Percentiles rank a stretch among this genome's conserved stretches.
phyloP scores from a whole-genome alignment of 805 yeast genomes.

The Wickerhamomyces canadensis region DNA sequence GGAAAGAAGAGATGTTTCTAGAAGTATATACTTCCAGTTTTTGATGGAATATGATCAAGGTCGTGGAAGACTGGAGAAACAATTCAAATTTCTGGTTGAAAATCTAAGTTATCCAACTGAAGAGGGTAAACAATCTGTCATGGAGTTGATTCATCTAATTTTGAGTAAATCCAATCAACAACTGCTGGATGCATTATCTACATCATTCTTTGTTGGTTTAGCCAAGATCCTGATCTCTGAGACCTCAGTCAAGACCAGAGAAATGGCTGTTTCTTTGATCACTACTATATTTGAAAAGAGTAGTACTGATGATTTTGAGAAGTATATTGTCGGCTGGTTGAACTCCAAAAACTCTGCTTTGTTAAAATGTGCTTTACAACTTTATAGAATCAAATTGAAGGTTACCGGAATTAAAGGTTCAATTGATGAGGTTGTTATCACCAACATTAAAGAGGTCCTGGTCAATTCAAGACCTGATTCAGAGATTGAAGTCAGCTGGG shows the following conservation, averaged over 20 bases:
- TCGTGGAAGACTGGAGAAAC: constrained; percentile 73
- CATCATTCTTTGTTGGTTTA: constrained; percentile 79
- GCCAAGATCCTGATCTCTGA: constrained; percentile 77
- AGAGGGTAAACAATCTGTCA: constrained; percentile 81
- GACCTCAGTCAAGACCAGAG: constrained; percentile 72
- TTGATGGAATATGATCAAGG: constrained; percentile 95
- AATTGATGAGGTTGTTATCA: constrained; percentile 37
- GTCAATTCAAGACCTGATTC: constrained; percentile 33
- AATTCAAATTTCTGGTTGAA: constrained; percentile 71
- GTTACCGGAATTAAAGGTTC: constrained; percentile 37
- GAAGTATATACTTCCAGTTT: constrained; percentile 79
- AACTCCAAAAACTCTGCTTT: constrained; percentile 43
- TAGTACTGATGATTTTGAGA: constrained; percentile 31
- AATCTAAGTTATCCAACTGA: constrained; percentile 83
- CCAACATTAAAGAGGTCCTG: constrained; percentile 28
- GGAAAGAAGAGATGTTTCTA: constrained; percentile 77
- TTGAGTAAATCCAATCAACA: constrained; percentile 60
- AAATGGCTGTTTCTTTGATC: constrained; percentile 67
- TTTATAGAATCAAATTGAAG: constrained; percentile 56
- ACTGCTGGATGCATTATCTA: constrained; percentile 51
- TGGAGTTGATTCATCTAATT: constrained; percentile 77
- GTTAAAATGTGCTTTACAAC: constrained; percentile 67
- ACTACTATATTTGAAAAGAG: constrained; percentile 48
- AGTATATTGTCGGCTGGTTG: constrained; percentile 54
- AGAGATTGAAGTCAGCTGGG: constrained; percentile 58